Percentiles rank a stretch among this genome's conserved stretches.
Conservation (phyloP, 176 grass and related monocot species). For the Carex parvula region DNA sequence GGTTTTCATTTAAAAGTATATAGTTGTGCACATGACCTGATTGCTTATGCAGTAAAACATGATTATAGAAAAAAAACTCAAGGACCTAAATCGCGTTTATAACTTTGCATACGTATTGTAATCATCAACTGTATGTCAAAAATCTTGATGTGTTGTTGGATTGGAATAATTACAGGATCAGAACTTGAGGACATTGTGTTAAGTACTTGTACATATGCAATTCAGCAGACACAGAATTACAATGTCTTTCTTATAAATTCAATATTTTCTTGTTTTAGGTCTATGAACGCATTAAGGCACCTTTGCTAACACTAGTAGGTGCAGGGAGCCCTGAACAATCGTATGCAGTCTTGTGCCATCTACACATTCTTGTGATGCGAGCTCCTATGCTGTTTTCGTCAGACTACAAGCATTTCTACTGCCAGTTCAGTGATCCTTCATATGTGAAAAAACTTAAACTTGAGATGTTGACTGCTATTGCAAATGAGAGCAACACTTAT, state of each 20-base stretch:
- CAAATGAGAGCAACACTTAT: constrained; percentile 99
- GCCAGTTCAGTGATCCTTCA: constrained; percentile 95
- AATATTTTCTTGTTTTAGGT: constrained; percentile 51
- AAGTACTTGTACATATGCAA: not conserved
- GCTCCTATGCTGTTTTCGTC: constrained; percentile 97
- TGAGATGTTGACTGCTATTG: constrained; percentile 99
- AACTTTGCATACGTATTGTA: not conserved
- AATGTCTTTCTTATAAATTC: constrained; percentile 24
- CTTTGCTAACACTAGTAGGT: constrained; percentile 95
- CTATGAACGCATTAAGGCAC: constrained; percentile 97
- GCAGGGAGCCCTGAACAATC: constrained; percentile 98
- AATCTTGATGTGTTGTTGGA: not conserved
- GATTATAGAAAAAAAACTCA: not conserved
- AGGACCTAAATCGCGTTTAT: not conserved
- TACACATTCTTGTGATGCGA: constrained; percentile 94
- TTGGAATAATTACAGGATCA: not conserved
- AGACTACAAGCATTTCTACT: constrained; percentile 99
- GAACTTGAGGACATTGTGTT: not conserved
- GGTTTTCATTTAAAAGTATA: not conserved
- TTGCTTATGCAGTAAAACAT: not conserved
- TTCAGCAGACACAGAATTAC: not conserved
- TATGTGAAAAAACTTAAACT: constrained; percentile 99
- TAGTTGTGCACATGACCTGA: not conserved
- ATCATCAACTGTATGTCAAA: not conserved
- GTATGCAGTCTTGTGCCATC: constrained; percentile 88